These are phyloP conservation scores for Ambrosia hybrid DNA, from an alignment of 140 eudicot genomes.

Conservation along the genomic window DNA sequence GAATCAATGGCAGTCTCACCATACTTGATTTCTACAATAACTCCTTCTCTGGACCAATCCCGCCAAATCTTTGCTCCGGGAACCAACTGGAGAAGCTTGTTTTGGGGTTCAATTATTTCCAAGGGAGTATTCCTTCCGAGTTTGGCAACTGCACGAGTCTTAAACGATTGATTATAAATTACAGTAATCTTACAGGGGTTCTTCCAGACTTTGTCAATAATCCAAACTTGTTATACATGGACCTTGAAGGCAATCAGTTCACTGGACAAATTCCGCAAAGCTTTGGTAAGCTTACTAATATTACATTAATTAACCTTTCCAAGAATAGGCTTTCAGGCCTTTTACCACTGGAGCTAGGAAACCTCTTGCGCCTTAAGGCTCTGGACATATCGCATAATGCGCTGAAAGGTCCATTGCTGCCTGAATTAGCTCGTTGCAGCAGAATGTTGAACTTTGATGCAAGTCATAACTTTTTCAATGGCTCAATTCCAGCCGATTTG, in stretches of 20 bases:
- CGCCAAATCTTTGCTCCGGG: constrained; percentile 66
- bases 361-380: constrained; percentile 48
- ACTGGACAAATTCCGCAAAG: constrained; percentile 58
- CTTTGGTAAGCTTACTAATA: constrained; percentile 42
- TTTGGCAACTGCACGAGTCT: constrained; percentile 60
- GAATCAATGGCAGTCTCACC: constrained; percentile 58
- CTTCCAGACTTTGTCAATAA: constrained; percentile 63
- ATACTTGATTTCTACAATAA: constrained; percentile 60
- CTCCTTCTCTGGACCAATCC: constrained; percentile 68
- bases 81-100: constrained; percentile 48
- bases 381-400: constrained; percentile 61
- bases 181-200: constrained; percentile 58
- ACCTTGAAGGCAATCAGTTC: constrained; percentile 51
- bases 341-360: constrained; percentile 61
- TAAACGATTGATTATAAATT: constrained; percentile 45
- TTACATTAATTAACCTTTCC: constrained; percentile 51
- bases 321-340: constrained; percentile 57
- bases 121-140: constrained; percentile 64
- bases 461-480: constrained; percentile 57
- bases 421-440: constrained; percentile 50
- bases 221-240: too few relatives aligned
- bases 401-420: constrained; percentile 64
- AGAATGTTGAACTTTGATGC: constrained; percentile 47
- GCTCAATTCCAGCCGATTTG: constrained; percentile 56
- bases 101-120: constrained; percentile 55